Evolutionary conservation across 108 stramenopile species (phyloP).

Genomic region (Fistulifera solaris): DNA sequence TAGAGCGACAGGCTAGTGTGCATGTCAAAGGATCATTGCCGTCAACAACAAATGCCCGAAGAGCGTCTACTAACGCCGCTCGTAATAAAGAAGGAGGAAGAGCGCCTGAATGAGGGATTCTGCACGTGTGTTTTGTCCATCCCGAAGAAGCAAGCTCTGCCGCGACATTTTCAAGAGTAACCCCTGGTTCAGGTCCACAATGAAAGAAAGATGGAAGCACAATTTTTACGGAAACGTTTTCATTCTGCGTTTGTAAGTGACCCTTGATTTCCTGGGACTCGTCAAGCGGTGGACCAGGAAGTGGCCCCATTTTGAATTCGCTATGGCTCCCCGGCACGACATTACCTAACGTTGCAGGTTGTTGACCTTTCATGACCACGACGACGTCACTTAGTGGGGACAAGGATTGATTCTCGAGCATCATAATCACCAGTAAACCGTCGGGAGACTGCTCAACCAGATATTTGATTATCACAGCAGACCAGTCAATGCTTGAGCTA

Average conservation of each 20-base stretch:
- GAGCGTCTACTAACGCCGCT: constrained; percentile 13
- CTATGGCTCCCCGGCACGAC: neutral
- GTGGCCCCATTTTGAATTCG: neutral
- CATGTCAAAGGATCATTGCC: constrained; percentile 13
- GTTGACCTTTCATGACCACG: neutral
- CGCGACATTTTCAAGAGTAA: constrained; percentile 28
- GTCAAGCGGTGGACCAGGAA: neutral
- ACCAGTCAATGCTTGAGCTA: constrained; percentile 16
- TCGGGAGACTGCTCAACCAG: constrained; percentile 14
- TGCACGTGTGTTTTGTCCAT: constrained; percentile 24
- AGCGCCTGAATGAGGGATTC: constrained; percentile 9
- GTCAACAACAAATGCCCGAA: constrained; percentile 21
- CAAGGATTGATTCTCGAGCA: neutral
- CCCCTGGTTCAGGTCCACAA: constrained; percentile 19
- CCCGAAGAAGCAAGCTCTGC: constrained; percentile 18
- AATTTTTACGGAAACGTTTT: constrained; percentile 25
- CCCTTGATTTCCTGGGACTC: neutral
- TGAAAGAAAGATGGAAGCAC: constrained; percentile 21
- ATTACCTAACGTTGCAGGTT: neutral
- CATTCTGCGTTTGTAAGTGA: neutral
- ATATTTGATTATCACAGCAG: constrained; percentile 17
- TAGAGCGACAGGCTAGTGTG: constrained; percentile 29
- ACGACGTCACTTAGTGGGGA: neutral
- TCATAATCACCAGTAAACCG: neutral
- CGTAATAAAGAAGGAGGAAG: constrained; percentile 12